Conservation (phyloP, 2,329 filamentous ascomycete genomes). For the Fusarium xyrophilum region DNA sequence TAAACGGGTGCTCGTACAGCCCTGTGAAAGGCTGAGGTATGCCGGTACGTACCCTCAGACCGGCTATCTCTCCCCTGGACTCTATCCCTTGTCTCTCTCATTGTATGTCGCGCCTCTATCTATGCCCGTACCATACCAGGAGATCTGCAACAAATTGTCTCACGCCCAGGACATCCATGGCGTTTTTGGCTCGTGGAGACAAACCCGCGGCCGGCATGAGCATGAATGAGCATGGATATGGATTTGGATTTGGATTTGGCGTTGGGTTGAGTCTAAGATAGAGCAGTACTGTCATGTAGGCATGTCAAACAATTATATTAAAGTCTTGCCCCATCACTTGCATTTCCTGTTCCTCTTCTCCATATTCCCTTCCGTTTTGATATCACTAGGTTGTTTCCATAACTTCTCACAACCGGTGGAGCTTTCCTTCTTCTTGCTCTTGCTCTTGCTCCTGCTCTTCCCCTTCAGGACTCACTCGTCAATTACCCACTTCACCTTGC, state of each 20-base stretch:
- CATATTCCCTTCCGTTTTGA: constrained; percentile 16
- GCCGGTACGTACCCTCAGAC: constrained; percentile 7
- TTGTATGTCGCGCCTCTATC: constrained; percentile 25
- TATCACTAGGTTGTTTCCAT: constrained; percentile 20
- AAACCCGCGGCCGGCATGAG: constrained; percentile 8
- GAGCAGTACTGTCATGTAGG: background rate
- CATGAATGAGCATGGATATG: too few relatives aligned
- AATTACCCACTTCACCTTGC: constrained; percentile 5
- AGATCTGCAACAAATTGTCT: constrained; percentile 26
- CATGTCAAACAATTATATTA: constrained; percentile 24
- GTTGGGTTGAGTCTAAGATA: constrained; percentile 7
- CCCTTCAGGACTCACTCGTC: constrained; percentile 3
- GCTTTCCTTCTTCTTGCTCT: constrained; percentile 7
- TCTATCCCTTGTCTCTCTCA: constrained; percentile 18
- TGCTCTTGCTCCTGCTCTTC: background rate
- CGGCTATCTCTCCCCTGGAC: constrained; percentile 17
- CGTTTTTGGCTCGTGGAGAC: constrained; percentile 28
- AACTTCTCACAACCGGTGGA: constrained; percentile 14
- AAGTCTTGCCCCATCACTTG: constrained; percentile 21
- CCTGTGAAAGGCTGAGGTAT: constrained; percentile 16
- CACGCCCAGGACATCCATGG: constrained; percentile 22
- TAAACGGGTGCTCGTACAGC: constrained; percentile 16
- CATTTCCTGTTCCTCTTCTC: background rate
- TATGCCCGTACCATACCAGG: constrained; percentile 9
- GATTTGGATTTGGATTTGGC: constrained; percentile 5